Evolutionary conservation across 352 stramenopile species (phyloP).

Genomic region (Phytophthora rubi): DNA sequence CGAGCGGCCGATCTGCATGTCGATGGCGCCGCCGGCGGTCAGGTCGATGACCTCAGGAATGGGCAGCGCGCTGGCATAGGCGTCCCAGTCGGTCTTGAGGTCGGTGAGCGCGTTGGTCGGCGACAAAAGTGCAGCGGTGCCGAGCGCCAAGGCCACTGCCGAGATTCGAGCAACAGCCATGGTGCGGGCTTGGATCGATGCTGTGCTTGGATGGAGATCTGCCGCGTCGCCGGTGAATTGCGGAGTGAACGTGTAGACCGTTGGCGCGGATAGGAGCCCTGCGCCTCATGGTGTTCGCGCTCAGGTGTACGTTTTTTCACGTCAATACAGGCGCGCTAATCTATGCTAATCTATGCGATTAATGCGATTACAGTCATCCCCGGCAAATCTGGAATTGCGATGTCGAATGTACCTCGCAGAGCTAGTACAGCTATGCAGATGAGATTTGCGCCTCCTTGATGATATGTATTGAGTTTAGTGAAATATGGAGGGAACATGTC

Average conservation of each 20-base stretch:
- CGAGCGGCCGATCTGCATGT: slow-evolving; percentile 49
- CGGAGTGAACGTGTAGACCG: not conserved
- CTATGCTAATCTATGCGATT: slow-evolving; percentile 8
- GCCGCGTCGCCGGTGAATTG: not conserved
- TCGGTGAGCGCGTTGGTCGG: slow-evolving; percentile 28
- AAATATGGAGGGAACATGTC: no score
- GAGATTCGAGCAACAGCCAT: not conserved
- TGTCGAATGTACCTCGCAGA: no score
- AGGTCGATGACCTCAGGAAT: slow-evolving; percentile 56
- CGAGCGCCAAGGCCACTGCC: slow-evolving; percentile 10
- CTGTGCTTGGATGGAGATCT: slow-evolving; percentile 8
- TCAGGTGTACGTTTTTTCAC: slow-evolving; percentile 21
- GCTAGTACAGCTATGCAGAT: no score
- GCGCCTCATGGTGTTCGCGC: slow-evolving; percentile 10
- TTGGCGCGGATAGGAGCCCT: not conserved
- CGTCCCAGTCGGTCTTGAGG: slow-evolving; percentile 54
- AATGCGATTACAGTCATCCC: slow-evolving; percentile 10
- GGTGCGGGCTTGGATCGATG: not conserved
- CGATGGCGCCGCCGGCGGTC: slow-evolving; percentile 35
- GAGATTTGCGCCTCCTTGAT: no score
- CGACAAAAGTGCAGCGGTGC: slow-evolving; percentile 8
- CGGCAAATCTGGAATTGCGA: no score
- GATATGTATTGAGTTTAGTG: no score
- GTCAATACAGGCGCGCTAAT: slow-evolving; percentile 1
- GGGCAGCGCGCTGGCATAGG: slow-evolving; percentile 44